Conservation (phyloP, 495 filamentous ascomycete species). For the Aspergillus conjunctus region DNA sequence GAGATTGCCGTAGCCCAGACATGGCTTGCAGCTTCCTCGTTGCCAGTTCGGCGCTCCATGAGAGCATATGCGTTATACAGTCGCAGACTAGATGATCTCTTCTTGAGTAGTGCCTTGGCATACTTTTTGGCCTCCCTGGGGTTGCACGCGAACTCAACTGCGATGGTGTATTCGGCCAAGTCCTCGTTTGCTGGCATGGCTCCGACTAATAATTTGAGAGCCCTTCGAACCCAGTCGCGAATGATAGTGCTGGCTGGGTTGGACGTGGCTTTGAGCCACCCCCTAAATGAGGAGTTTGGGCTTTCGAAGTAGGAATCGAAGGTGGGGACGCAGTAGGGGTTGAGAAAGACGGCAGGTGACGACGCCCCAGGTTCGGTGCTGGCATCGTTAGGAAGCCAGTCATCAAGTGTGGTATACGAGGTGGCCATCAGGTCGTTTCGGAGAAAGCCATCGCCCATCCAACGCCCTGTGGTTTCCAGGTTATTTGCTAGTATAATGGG, state of each 20-base stretch:
- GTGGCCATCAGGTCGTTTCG: constrained; percentile 45
- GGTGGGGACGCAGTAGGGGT: constrained; percentile 39
- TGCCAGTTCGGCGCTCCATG: constrained; percentile 63
- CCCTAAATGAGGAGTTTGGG: constrained; percentile 35
- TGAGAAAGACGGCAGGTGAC: constrained; percentile 29
- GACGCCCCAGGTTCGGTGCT: constrained; percentile 22
- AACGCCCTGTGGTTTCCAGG: constrained; percentile 31
- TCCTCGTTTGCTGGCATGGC: constrained; percentile 43
- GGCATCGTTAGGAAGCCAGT: constrained; percentile 27
- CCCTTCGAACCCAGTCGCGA: constrained; percentile 51
- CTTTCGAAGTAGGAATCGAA: constrained; percentile 44
- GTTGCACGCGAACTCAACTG: constrained; percentile 64
- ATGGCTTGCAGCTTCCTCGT: constrained; percentile 55
- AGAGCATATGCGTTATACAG: constrained; percentile 81
- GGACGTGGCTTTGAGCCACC: constrained; percentile 31
- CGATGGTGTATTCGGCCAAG: constrained; percentile 71
- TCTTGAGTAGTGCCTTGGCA: constrained; percentile 72
- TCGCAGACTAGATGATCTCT: constrained; percentile 60
- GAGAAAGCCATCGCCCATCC: constrained; percentile 49
- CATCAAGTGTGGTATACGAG: constrained; percentile 25
- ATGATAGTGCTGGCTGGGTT: constrained; percentile 28
- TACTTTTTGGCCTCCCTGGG: constrained; percentile 61
- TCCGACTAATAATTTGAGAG: constrained; percentile 59
- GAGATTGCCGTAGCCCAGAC: constrained; percentile 68
- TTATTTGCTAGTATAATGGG: constrained; percentile 32